Evolutionary conservation across 2,329 filamentous ascomycete genomes (phyloP).

Genomic region (Trichoderma aggressivum): DNA sequence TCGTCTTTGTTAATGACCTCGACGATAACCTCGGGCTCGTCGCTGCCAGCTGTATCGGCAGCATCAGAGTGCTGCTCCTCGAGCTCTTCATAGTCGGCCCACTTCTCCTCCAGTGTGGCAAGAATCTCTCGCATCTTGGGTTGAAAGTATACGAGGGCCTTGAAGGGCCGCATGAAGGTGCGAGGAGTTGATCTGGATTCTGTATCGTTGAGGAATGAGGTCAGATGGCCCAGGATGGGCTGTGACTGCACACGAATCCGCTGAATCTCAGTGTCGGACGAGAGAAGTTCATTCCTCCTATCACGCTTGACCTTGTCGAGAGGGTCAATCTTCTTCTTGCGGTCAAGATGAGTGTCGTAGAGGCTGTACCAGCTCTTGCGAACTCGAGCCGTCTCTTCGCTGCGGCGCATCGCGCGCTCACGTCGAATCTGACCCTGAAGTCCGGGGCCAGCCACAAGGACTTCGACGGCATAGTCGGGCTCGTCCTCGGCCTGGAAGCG

Average conservation of each 20-base stretch:
- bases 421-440: conserved; percentile 39
- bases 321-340: conserved; percentile 17
- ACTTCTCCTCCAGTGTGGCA: conserved; percentile 39
- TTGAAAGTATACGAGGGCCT: conserved; percentile 40
- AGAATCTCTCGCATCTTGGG: conserved; percentile 40
- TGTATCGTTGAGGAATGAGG: conserved; percentile 35
- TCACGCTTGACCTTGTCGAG: conserved; percentile 26
- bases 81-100: conserved; percentile 37
- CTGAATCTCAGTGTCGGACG: conserved; percentile 30
- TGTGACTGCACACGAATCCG: conserved; percentile 42
- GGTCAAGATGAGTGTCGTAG: neutral
- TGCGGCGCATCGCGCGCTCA: conserved; percentile 35
- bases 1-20: conserved; percentile 10
- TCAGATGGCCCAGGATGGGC: conserved; percentile 39
- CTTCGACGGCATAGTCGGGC: conserved; percentile 40
- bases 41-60: conserved; percentile 23
- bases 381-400: conserved; percentile 35
- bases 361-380: conserved; percentile 31
- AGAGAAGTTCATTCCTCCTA: conserved; percentile 26
- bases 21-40: conserved; percentile 32
- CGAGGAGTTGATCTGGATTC: conserved; percentile 35
- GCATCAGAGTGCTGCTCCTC: conserved; percentile 25
- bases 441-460: conserved; percentile 35
- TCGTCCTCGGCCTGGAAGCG: conserved; percentile 35
- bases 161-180: conserved; percentile 42